Percentiles rank a stretch among this genome's conserved stretches.
These are phyloP conservation scores for Erysimum cheiri DNA, from an alignment of 441 rosid genomes.

Conservation along the genomic window DNA sequence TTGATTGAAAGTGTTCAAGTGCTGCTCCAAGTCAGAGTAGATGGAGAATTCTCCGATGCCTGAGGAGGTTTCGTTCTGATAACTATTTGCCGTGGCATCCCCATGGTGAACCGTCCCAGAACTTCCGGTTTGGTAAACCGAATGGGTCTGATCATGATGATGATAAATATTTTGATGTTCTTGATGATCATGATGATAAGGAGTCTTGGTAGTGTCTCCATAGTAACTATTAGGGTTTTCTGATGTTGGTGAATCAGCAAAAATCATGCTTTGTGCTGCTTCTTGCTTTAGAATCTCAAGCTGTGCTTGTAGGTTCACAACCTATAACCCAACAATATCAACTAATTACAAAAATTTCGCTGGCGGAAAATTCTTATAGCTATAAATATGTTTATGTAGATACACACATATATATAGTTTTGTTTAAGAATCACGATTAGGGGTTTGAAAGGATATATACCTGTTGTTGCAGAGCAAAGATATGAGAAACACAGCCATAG, in stretches of 20 bases:
- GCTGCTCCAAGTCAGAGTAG: conserved; percentile 42
- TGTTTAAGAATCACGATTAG: conserved; percentile 20
- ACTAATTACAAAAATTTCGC: not conserved
- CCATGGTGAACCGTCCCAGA: conserved; percentile 26
- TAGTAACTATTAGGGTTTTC: conserved; percentile 42
- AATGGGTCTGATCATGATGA: conserved; percentile 26
- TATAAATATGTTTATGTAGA: conserved; percentile 10
- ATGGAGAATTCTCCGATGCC: conserved; percentile 35
- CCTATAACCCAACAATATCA: conserved; percentile 51
- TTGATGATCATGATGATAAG: conserved; percentile 30
- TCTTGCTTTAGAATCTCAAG: conserved; percentile 86
- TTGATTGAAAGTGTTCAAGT: conserved; percentile 42
- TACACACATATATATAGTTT: not conserved
- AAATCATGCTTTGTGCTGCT: conserved; percentile 50
- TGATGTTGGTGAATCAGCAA: conserved; percentile 42
- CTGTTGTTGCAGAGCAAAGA: conserved; percentile 96
- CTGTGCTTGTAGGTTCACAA: conserved; percentile 83
- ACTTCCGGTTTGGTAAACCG: conserved; percentile 39
- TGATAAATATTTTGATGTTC: conserved; percentile 37
- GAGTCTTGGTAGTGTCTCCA: conserved; percentile 38
- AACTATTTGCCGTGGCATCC: conserved; percentile 27
- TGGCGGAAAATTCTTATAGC: not conserved
- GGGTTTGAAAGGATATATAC: conserved; percentile 46
- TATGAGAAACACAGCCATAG: conserved; percentile 93
- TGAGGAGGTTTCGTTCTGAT: conserved; percentile 29